Evolutionary conservation across 2,329 filamentous ascomycete species (phyloP), one percentile per base, ranked within the genome.

Genomic region (Stachybotrys chartarum): DNA sequence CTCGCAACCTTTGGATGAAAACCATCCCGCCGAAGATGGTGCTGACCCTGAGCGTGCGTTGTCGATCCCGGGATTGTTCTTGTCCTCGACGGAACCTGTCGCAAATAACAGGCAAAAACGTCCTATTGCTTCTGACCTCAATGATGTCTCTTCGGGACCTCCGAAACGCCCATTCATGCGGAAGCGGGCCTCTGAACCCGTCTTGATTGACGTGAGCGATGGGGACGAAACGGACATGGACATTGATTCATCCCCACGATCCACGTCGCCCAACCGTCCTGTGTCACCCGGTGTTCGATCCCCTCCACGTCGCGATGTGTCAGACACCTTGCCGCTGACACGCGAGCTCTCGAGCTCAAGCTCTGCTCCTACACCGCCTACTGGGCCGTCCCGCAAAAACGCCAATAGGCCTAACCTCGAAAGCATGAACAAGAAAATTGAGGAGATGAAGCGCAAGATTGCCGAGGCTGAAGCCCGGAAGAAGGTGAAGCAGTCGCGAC

Each of bases 161-260:
- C 65, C 72, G 16, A 89, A 88, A 62, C 83, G 86, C 51, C 80
- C 83, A 5, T 85, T 86, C 62, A 82, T 81, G 12, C 82, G 85
- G 49, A 77, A 75, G 50, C 76, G 78, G 30, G 74, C 80, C 53
- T 78, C 86, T 30, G 78, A 84, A 52, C 80, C 80, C 3, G 81
- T 96, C 53, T 82, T 96, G 45, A 96, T 96, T 61, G 84, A 95
- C 60, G 86, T 95, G 45, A 96, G 90, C 66, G 92, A 96, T 7
- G 78, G 81, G 44, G 82, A 84, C 55, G 82, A 85, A 59, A 78
- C 85, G 50, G 84, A 85, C 55, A 88, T 87, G 83, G 86, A 88
- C 39, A 77, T 87, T 30, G 83, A 83, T 30, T 83, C 79, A 50
- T 78, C 76, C 10, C 73, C 70, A 31, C 76, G 79, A 24, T 62